Base-by-base conservation (phyloP, 768 basidiomycete genomes). In the Ramaria sp. region DNA sequence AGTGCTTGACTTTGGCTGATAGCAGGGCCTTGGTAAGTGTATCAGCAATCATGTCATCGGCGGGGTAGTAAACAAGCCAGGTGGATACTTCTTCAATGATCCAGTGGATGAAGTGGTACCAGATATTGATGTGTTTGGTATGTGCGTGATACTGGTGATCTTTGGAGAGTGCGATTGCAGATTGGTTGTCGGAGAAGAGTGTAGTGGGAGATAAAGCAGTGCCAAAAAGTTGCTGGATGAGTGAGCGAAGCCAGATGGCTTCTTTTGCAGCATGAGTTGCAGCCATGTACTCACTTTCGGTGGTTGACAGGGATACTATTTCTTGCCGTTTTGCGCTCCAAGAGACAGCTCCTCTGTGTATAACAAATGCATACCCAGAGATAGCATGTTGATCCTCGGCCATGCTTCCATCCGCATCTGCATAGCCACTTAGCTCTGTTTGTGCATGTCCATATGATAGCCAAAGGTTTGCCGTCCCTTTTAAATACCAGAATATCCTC, bases 261-360 rank as follows among this genome's bases (percentile, higher is more conserved):
- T 71, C 61, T 22, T 60, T 48, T 12, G 57, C 52, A 1, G 71
- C 64, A 33, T 73, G 63, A 13, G 65, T 61, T 0, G 67, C 62
- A 4, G 75, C 73, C 43, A 76, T 72, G 61, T 78, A 77, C 61
- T 79, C 75, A 1, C 76, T 72, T 62, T 78, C 73, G 10, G 63
- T 63, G 2, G 66, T 69, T 1, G 73, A 75, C 6, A 71, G 65
- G 3, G 69, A 64, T 9, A 73, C 63, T 22, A 71, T 63, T 1
- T 63, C 59, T 53, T 77, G 73, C 39, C 66, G 63, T 60, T 70
- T 71, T 2, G 70, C 66, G 12, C 54, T 59, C 69, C 72, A 74
- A 19, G 65, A 62, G 9, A 73, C 60, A 1, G 63, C 47, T 1
- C 70, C 64, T 11, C 67, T 66, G 34, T 67, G 68, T 7, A 72